Evolutionary conservation across 352 stramenopile genomes (phyloP).

Genomic region (Globisporangium viniferum): DNA sequence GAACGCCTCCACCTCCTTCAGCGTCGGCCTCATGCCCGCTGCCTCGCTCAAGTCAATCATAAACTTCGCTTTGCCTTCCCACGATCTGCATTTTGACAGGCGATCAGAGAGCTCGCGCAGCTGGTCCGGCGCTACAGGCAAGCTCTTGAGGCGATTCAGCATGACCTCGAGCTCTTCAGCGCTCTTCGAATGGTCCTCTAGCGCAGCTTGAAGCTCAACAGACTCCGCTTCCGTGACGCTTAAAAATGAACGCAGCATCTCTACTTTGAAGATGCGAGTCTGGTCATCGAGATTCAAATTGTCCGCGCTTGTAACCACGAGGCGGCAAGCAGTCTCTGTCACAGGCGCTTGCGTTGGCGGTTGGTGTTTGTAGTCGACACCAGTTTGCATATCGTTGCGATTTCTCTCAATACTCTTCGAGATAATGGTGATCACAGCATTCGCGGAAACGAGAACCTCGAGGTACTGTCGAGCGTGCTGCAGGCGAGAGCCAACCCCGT

Average conservation of each 20-base stretch:
- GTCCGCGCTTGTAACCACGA: conserved; percentile 30
- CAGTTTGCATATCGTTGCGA: neutral
- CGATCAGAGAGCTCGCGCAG: conserved; percentile 46
- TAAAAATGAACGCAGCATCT: conserved; percentile 35
- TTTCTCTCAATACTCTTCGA: conserved; percentile 11
- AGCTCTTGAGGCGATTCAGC: conserved; percentile 24
- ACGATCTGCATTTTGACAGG: conserved; percentile 47
- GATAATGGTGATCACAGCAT: conserved; percentile 15
- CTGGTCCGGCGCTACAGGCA: conserved; percentile 40
- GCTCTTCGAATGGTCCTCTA: conserved; percentile 40
- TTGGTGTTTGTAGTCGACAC: neutral
- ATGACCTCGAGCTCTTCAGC: conserved; percentile 46
- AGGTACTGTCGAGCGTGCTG: conserved; percentile 16
- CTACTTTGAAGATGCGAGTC: conserved; percentile 31
- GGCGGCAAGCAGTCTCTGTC: conserved; percentile 27
- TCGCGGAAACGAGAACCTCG: conserved; percentile 17
- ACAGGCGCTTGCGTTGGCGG: conserved; percentile 1
- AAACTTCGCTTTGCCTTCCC: conserved; percentile 47
- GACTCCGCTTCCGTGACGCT: conserved; percentile 26
- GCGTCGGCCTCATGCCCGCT: conserved; percentile 24
- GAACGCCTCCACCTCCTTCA: conserved; percentile 52
- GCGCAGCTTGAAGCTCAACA: conserved; percentile 24
- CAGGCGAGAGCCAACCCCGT: conserved; percentile 8
- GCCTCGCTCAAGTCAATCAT: conserved; percentile 29
- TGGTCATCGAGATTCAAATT: conserved; percentile 17